Conservation (phyloP, 2,329 filamentous ascomycete genomes). For the Neopestalotiopsis sp. region DNA sequence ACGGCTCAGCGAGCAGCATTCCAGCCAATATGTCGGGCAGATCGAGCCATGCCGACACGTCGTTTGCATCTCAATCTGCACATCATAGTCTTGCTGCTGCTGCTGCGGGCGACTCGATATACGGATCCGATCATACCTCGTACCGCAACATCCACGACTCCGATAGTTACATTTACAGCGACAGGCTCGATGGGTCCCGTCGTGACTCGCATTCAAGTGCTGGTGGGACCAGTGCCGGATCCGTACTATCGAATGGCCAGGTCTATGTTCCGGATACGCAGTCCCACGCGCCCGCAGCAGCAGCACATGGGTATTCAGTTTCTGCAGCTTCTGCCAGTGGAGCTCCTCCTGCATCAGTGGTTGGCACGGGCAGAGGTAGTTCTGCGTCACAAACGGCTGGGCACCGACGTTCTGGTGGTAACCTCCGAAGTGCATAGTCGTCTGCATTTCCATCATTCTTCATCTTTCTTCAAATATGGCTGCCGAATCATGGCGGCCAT, state of each 20-base stretch:
- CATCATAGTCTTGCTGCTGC: slow-evolving; percentile 13
- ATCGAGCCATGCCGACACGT: slow-evolving; percentile 26
- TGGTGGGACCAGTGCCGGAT: slow-evolving; percentile 25
- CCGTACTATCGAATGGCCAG: slow-evolving; percentile 38
- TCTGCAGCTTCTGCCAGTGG: slow-evolving; percentile 23
- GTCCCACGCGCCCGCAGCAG: slow-evolving; percentile 18
- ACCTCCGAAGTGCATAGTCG: slow-evolving; percentile 35
- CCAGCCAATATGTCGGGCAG: slow-evolving; percentile 24
- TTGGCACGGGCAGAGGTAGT: slow-evolving; percentile 24
- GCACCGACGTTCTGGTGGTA: slow-evolving; percentile 37
- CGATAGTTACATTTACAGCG: slow-evolving; percentile 34
- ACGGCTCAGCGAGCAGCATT: slow-evolving; percentile 24
- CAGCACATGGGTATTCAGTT: slow-evolving; percentile 28
- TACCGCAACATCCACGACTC: slow-evolving; percentile 30
- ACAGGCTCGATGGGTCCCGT: slow-evolving; percentile 28
- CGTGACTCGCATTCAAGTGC: slow-evolving; percentile 30
- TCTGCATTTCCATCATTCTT: slow-evolving; percentile 17
- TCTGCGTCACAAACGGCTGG: slow-evolving; percentile 30
- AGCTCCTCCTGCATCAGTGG: slow-evolving; percentile 22
- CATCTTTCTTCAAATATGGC: slow-evolving; percentile 25
- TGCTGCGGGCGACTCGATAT: slow-evolving; percentile 24
- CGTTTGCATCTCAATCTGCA: slow-evolving; percentile 21
- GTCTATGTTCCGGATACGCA: slow-evolving; percentile 37
- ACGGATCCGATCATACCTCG: slow-evolving; percentile 25
- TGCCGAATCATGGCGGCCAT: slow-evolving; percentile 25